Evolutionary conservation across 805 yeast genomes (phyloP), one percentile per base, ranked within the genome.

Genomic region (Wickerhamomyces subpelliculosus): DNA sequence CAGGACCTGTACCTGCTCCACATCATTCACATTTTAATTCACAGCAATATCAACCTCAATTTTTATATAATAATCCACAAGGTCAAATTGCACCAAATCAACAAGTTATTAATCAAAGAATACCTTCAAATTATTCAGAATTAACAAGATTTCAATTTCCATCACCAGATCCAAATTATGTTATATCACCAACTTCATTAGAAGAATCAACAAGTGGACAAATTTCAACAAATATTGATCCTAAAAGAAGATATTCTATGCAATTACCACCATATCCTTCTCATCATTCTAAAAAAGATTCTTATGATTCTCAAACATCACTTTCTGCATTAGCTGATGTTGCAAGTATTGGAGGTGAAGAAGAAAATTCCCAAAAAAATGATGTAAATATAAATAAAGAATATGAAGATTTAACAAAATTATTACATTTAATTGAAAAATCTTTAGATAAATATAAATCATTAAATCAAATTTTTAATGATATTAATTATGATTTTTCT

Each of bases 251-350:
- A 22, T 20, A 19, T n/a, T 34, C 41, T 14, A 26, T 39, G 18
- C 32, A 31, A 22, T 25, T 16, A 12, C 19, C 41, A n/a, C 42
- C 44, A 9, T 19, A 30, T 16, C 35, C 38, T 18, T 17, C 22
- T 17, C 17, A 22, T 4, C 34, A 23, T n/a, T 46, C 33, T 19
- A 47, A 46, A 34, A 41, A 36, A 12, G 52, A 48, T 27, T 52
- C 57, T 0, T 43, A 46, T 24, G 55, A 47, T 38, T 50, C 52
- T 1, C 53, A 52, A 27, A 37, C 44, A 0, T 52, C 57, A 0
- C 32, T 54, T 8, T 43, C 48, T 2, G 40, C 52, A 2, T 32
- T 54, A n/a, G 59, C 57, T 11, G 57, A 52, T 35, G 46, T 54
- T 32, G 56, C 54, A 3, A 46, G 46, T 8, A 35, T n/a, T n/a